Base-by-base conservation (phyloP, 768 basidiomycete genomes). In the Leucocoprinus sp. region DNA sequence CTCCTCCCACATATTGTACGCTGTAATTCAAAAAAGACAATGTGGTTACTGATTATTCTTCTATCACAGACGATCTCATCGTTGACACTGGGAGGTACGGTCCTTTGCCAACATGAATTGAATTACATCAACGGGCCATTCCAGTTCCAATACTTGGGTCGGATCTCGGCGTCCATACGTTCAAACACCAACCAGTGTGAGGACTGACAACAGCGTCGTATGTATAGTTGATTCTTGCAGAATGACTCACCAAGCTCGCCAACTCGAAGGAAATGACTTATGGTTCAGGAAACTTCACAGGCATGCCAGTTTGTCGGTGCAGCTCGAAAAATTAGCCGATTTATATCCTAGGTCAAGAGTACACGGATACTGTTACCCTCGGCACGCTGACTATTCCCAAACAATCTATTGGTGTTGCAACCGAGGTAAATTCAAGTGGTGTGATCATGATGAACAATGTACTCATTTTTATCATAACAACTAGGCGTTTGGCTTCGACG, bases 71-170 rank as follows among this genome's bases (percentile, higher is more conserved):
- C 56, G 40, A 56, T 3, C 68, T 84, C 38, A 55, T 83, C 43
- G 63, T 83, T 43, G 81, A 82, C 55, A 81, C 81, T 2, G 78
- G 77, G 59, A 80, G 76, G 64, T 64, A 19, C 28, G 33, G 9
- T 19, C n/a, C n/a, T n/a, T n/a, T 9, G 8, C 8, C 23, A 8
- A 17, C 12, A 15, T 41, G 8, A 17, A 8, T 17, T 9, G 14
- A 28, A 8, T 41, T 5, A 14, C 17, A 2, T 12, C 36, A 5
- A 6, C 21, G 5, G 8, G 18, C n/a, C 8, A 39, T 14, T 14
- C 6, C 27, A 80, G 78, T 59, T 80, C 82, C 14, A 84, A 82
- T 64, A 83, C 80, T 18, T 84, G 82, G 80, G 65, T 84, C 37
- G 80, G 82, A 17, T 78, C 82, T 22, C 51, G 22, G 8, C 61